A percentile compares a stretch with the other conserved stretches of the same genome.
phyloP scores from a whole-genome alignment of 805 yeast genomes.

The Candida ipomoeae region DNA sequence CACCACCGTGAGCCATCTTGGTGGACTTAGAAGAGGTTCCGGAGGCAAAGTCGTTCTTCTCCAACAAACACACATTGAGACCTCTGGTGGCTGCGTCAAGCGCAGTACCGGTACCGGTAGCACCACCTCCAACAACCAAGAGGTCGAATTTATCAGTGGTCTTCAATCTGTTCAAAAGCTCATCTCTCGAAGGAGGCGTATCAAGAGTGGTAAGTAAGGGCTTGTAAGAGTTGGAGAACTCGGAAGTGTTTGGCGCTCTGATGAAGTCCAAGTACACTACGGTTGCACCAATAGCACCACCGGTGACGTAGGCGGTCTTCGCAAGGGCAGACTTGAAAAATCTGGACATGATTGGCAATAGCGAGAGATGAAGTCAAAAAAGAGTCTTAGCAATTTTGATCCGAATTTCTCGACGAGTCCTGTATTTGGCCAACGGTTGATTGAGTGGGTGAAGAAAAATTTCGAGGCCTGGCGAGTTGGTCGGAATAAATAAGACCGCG shows the following conservation, averaged over 20 bases:
- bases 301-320: conserved; percentile 29
- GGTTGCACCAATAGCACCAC: conserved; percentile 33
- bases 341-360: conserved; percentile 13
- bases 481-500: conserved; percentile 15
- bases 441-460: conserved; percentile 3
- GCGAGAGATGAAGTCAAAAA: neutral
- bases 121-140: conserved; percentile 94
- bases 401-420: neutral
- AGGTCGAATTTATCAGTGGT: conserved; percentile 60
- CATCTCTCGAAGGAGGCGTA: conserved; percentile 54
- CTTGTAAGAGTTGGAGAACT: conserved; percentile 24
- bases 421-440: neutral
- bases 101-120: conserved; percentile 92
- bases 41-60: conserved; percentile 83
- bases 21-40: conserved; percentile 94
- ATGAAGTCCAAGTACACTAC: conserved; percentile 40
- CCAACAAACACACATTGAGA: conserved; percentile 80
- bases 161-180: conserved; percentile 38
- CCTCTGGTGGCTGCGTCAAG: conserved; percentile 90
- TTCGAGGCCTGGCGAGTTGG: conserved; percentile 1
- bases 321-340: conserved; percentile 23
- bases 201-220: conserved; percentile 45
- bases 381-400: neutral
- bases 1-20: conserved; percentile 97
- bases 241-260: conserved; percentile 28